Conservation (phyloP, 805 yeast genomes). For the Tetrapisispora arboricola region DNA sequence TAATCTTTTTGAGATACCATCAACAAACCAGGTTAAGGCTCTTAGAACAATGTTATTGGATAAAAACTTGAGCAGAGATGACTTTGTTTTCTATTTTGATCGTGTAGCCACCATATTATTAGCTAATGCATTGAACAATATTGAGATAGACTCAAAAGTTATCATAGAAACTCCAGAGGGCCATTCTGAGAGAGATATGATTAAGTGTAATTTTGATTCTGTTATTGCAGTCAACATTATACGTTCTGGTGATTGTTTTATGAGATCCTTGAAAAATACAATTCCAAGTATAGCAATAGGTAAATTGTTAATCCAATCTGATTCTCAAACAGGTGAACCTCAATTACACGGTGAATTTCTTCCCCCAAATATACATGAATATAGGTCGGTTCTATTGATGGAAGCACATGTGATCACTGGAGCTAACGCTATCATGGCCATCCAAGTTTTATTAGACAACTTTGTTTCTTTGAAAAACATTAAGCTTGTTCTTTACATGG, state of each 20-base stretch:
- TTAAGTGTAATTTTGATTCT: conserved; percentile 31
- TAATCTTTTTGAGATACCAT: conserved; percentile 24
- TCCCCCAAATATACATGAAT: conserved; percentile 35
- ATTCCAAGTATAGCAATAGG: conserved; percentile 76
- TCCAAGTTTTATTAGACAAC: conserved; percentile 78
- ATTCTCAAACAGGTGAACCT: conserved; percentile 86
- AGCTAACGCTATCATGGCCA: conserved; percentile 90
- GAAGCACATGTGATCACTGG: conserved; percentile 90
- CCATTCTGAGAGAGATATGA: conserved; percentile 17
- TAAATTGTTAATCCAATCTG: conserved; percentile 77
- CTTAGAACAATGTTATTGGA: conserved; percentile 62
- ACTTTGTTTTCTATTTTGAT: conserved; percentile 79
- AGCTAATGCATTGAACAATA: conserved; percentile 53
- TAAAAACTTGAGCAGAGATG: conserved; percentile 48
- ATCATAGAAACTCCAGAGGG: conserved; percentile 37
- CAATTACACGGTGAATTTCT: conserved; percentile 73
- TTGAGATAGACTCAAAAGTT: conserved; percentile 30
- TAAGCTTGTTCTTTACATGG: conserved; percentile 56
- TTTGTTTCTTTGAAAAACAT: conserved; percentile 54
- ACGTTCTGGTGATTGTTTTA: conserved; percentile 88
- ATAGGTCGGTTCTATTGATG: conserved; percentile 48
- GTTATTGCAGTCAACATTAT: conserved; percentile 70
- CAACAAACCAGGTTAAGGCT: conserved; percentile 58
- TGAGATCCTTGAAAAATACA: conserved; percentile 63
- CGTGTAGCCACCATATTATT: conserved; percentile 66